phyloP scores from a whole-genome alignment of 1,284 basidiomycete species.

The Ustilago hordei region DNA sequence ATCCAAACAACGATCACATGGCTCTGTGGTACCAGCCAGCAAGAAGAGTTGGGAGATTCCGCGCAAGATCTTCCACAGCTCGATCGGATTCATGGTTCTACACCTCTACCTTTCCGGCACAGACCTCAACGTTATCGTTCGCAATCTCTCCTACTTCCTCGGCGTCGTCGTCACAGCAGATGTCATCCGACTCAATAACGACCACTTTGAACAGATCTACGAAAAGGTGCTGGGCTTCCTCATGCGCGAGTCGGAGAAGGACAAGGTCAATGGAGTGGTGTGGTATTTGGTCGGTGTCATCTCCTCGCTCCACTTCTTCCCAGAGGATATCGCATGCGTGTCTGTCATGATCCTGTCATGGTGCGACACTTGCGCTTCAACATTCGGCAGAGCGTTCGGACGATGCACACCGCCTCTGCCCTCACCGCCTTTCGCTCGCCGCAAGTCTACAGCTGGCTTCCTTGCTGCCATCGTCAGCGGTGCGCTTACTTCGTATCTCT shows the following conservation, averaged over 20 bases:
- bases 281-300: slow-evolving; percentile 96
- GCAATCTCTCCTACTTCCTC: slow-evolving; percentile 78
- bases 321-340: slow-evolving; percentile 67
- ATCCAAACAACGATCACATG: slow-evolving; percentile 19
- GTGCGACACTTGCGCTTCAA: slow-evolving; percentile 95
- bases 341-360: slow-evolving; percentile 78
- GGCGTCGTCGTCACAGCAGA: slow-evolving; percentile 81
- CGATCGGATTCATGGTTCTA: slow-evolving; percentile 88
- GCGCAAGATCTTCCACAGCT: slow-evolving; percentile 87
- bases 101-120: slow-evolving; percentile 75
- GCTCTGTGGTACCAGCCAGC: slow-evolving; percentile 14
- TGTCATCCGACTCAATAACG: slow-evolving; percentile 79
- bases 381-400: slow-evolving; percentile 88
- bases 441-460: slow-evolving; percentile 91
- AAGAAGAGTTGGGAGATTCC: slow-evolving; percentile 79
- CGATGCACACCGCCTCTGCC: slow-evolving; percentile 81
- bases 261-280: slow-evolving; percentile 78
- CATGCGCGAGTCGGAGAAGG: slow-evolving; percentile 91
- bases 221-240: slow-evolving; percentile 84
- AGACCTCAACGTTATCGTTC: slow-evolving; percentile 74
- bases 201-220: slow-evolving; percentile 80
- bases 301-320: slow-evolving; percentile 77
- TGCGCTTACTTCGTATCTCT: slow-evolving; percentile 78
- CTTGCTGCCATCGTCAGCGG: slow-evolving; percentile 85
- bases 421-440: slow-evolving; percentile 79